Evolutionary conservation across 176 grass and related monocot genomes (phyloP).

Genomic region (Echinochloa phyllopogon): DNA sequence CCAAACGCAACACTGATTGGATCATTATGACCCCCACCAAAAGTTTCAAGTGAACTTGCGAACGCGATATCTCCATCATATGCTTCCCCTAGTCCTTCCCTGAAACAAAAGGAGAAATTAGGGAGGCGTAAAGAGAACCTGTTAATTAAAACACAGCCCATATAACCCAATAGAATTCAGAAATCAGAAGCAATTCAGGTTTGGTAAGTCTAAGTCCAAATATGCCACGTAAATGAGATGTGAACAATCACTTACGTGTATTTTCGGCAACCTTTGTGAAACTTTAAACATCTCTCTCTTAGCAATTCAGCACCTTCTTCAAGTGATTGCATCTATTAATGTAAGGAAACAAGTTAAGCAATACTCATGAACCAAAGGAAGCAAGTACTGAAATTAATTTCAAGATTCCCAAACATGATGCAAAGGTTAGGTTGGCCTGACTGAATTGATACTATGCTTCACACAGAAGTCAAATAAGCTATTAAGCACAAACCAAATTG

Average conservation of each 20-base stretch:
- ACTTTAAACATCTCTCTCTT: constrained; percentile 86
- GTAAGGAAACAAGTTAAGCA: constrained; percentile 36
- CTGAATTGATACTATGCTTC: not conserved
- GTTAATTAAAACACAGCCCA: not conserved
- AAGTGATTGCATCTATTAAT: constrained; percentile 83
- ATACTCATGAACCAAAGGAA: constrained; percentile 6
- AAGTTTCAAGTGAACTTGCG: constrained; percentile 83
- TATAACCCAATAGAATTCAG: constrained; percentile 7
- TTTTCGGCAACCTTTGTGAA: constrained; percentile 91
- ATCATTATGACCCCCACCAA: constrained; percentile 96
- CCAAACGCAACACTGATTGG: constrained; percentile 95
- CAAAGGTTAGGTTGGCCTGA: not conserved
- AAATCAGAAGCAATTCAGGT: not conserved
- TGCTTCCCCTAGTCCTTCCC: constrained; percentile 89
- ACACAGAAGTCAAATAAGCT: not conserved
- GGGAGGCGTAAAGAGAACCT: not conserved
- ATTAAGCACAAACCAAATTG: not conserved
- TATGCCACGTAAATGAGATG: constrained; percentile 3
- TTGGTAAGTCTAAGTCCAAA: constrained; percentile 11
- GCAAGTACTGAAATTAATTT: not conserved
- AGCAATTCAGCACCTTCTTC: constrained; percentile 84
- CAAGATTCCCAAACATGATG: not conserved
- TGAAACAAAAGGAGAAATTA: constrained; percentile 39
- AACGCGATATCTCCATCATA: constrained; percentile 97
- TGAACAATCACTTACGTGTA: constrained; percentile 71